Conservation (phyloP, 441 rosid species). For the Pelargonium fulgidum region DNA sequence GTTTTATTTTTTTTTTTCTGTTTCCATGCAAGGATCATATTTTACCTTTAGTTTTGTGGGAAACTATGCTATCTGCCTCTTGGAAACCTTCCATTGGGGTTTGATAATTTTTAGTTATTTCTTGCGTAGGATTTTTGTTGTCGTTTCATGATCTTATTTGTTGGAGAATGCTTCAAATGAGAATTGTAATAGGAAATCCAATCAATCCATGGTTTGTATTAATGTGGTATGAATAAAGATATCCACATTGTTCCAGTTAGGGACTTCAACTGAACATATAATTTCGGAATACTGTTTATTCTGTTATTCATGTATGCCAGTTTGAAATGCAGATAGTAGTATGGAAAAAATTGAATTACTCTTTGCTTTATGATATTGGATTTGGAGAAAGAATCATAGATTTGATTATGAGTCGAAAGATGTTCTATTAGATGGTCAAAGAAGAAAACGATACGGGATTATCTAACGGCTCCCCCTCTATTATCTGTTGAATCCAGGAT, state of each 20-base stretch:
- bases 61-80: not conserved
- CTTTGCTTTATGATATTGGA: too few species aligned
- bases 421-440: not conserved
- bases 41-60: too few species aligned
- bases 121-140: not conserved
- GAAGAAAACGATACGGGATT: not conserved
- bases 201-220: too few species aligned
- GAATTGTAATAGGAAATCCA: too few species aligned
- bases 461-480: not conserved
- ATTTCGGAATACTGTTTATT: not conserved
- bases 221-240: too few species aligned
- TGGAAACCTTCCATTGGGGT: not conserved
- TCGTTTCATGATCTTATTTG: too few species aligned
- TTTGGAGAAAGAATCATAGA: too few species aligned
- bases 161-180: too few species aligned
- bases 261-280: not conserved
- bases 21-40: too few species aligned
- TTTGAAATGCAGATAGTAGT: not conserved
- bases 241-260: too few species aligned
- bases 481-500: not conserved
- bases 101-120: not conserved
- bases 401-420: too few species aligned
- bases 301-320: not conserved
- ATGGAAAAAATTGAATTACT: too few species aligned
- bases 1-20: not conserved